Base-by-base conservation (phyloP, 2,329 filamentous ascomycete genomes). In the Scortechinia acanthostroma region DNA sequence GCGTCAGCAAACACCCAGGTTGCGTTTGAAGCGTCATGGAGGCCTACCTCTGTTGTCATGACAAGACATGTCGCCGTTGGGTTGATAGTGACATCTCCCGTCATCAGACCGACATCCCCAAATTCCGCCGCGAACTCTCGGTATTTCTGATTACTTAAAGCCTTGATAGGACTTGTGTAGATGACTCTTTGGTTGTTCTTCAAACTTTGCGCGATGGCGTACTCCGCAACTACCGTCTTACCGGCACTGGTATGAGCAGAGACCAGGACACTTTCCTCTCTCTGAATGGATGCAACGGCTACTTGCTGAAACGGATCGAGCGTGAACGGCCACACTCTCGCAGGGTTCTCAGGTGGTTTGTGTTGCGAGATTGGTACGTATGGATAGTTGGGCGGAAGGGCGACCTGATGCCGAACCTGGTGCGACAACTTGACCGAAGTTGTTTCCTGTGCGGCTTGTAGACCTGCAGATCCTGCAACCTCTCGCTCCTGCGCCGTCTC, bases 31-130 rank as follows among this genome's bases (percentile, higher is more conserved):
- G n/a, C n/a, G n/a, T 98, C 70, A n/a, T n/a, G n/a, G n/a, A n/a
- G n/a, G n/a, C n/a, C n/a, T n/a, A n/a, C n/a, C n/a, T 98, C 93
- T 1, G 93, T 98, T 1, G 93, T 98, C 93, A 98, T 98, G 57
- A 98, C 93, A 47, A 98, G 72, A 62, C 93, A 98, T 48, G 91
- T 97, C 14, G 93, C 93, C 3, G 93, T 97, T 3, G 94, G 94
- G 63, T 98, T 98, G 66, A 98, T 98, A 20, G 93, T 98, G 51
- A 97, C 91, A 76, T 98, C 93, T 58, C 93, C 93, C 3, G 93
- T 98, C 91, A 98, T 97, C 49, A 98, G 74, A 47, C 93, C 93
- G 44, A 96, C 91, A 60, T 98, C 93, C 48, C 91, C 91, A 68
- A 98, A 98, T 48, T 95, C 88, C 35, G 87, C 88, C 53, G 87